Evolutionary conservation across 768 basidiomycete species (phyloP).

Genomic region (Mycena maculata): DNA sequence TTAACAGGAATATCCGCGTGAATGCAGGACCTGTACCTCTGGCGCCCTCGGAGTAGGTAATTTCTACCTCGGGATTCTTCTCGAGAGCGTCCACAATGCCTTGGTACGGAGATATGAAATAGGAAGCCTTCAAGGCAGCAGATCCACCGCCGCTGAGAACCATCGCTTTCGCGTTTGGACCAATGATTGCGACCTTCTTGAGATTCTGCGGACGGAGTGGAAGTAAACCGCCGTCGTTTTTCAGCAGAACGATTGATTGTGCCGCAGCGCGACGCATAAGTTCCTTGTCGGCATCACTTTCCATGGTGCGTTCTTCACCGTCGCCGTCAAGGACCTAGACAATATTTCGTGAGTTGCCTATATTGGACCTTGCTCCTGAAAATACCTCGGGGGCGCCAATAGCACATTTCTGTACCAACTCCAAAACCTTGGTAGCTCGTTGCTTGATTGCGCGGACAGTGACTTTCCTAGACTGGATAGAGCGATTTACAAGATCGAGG

Average conservation of each 20-base stretch:
- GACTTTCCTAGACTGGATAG: conserved; percentile 71
- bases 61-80: conserved; percentile 57
- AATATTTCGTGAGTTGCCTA: not conserved
- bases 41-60: conserved; percentile 78
- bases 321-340: conserved; percentile 76
- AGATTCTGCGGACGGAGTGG: conserved; percentile 62
- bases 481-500: conserved; percentile 73
- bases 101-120: conserved; percentile 81
- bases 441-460: conserved; percentile 72
- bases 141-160: conserved; percentile 79
- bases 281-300: conserved; percentile 68
- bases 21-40: conserved; percentile 55
- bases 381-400: conserved; percentile 71
- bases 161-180: conserved; percentile 73
- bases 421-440: conserved; percentile 73
- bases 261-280: conserved; percentile 77
- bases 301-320: conserved; percentile 70
- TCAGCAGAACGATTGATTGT: conserved; percentile 79
- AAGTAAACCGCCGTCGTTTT: conserved; percentile 69
- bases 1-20: conserved; percentile 9
- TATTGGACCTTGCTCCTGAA: not conserved
- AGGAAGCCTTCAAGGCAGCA: conserved; percentile 78
- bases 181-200: conserved; percentile 81
- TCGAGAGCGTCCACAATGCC: conserved; percentile 74
- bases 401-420: conserved; percentile 78